Evolutionary conservation across 441 rosid genomes (phyloP), one percentile per base, ranked within the genome.

Genomic region (Daphne laureola): DNA sequence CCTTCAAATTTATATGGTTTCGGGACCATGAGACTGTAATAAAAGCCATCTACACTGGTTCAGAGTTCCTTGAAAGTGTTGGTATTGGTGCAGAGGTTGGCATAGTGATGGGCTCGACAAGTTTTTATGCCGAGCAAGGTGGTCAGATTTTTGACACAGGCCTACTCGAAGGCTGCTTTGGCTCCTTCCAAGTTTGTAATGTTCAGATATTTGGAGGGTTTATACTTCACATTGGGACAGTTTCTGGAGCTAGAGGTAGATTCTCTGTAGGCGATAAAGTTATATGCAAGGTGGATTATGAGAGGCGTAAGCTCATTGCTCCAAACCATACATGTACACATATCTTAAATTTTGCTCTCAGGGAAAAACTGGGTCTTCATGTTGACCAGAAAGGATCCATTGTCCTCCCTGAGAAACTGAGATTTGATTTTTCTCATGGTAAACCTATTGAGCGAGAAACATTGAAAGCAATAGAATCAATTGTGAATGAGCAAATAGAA

Each of bases 91-190:
- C 59, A 63, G 94, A 87, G 43, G 84, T 86, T 71, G 96, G 95
- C 58, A 62, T 94, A 45, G 76, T 94, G 53, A 64, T 90, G 73
- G 84, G 76, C 44, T 87, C 95, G 23, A 82, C 96, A 5, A 80
- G 89, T 62, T 94, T 94, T 80, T 94, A 94, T 65, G 95, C 99
- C 31, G 99, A 94, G 77, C 98, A 90, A 83, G 99, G 99, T 74
- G 99, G 99, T 64, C 99, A 94, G 97, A 94, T 87, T 67, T 94
- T 80, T 73, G 97, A 94, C 68, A 84, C 83, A 0, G 95, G 97
- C 55, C 55, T 59, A 42, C 76, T 94, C 62, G 85, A 85, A 66
- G 97, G 96, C 51, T 66, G 90, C 14, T 86, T 76, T 51, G 97
- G 95, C 56, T 69, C 82, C 41, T 94, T 87, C 52, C 73, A 84